These are phyloP conservation scores for Symmetrospora coprosmae DNA, from an alignment of 768 basidiomycete species.

Conservation along the genomic window DNA sequence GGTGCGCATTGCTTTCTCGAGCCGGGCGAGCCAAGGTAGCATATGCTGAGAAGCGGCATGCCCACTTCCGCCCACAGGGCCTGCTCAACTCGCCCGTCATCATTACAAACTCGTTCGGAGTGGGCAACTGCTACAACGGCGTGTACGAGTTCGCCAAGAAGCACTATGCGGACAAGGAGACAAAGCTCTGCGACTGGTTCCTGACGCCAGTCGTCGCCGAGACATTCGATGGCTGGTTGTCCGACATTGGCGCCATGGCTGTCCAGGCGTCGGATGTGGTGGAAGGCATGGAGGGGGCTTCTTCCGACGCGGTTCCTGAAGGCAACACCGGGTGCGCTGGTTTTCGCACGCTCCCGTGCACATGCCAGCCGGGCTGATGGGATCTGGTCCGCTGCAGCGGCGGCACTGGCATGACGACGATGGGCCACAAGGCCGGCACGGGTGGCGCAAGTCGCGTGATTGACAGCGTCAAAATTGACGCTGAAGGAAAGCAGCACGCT, in stretches of 20 bases:
- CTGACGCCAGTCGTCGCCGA: slow-evolving; percentile 18
- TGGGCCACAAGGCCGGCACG: slow-evolving; percentile 18
- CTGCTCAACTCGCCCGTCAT: slow-evolving; percentile 16
- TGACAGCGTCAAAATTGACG: not conserved
- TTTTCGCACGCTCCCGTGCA: no score
- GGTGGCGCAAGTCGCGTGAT: slow-evolving; percentile 7
- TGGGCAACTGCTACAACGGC: slow-evolving; percentile 13
- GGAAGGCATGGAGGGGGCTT: slow-evolving; percentile 17
- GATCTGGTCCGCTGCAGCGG: no score
- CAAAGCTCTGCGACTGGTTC: slow-evolving; percentile 18
- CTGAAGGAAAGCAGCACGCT: not conserved
- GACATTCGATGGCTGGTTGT: slow-evolving; percentile 19
- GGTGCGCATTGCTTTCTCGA: no score
- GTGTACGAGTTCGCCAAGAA: slow-evolving; percentile 15
- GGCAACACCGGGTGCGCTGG: slow-evolving; percentile 11
- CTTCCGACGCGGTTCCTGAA: slow-evolving; percentile 11
- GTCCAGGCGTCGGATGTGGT: slow-evolving; percentile 14
- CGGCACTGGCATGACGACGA: slow-evolving; percentile 20
- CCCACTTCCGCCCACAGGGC: no score
- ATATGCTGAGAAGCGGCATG: no score
- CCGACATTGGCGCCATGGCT: slow-evolving; percentile 20
- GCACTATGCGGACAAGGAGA: slow-evolving; percentile 13
- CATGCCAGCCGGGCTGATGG: no score
- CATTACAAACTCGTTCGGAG: slow-evolving; percentile 18
- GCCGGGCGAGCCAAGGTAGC: no score